Evolutionary conservation across 768 basidiomycete species (phyloP), one percentile per base, ranked within the genome.

Genomic region (Calocera viscosa): DNA sequence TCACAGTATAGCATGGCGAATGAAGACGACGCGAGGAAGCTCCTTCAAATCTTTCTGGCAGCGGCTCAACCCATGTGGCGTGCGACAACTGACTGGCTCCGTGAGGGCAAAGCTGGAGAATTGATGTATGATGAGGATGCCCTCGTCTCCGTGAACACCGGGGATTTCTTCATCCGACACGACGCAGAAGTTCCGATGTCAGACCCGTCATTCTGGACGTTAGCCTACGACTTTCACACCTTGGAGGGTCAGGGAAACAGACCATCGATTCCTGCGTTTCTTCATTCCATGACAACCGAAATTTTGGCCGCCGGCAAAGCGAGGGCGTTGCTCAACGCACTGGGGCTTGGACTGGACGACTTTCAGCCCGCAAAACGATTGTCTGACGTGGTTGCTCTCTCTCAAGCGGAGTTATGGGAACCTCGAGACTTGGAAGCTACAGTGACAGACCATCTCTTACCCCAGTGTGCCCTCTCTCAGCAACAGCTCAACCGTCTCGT

Each of bases 161-260:
- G 86, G 12, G 90, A 93, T 71, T 91, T 91, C 76, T 91, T 92
- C 75, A 84, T 93, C 53, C 87, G 88, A 72, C 82, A 83, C 68
- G 39, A 89, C 82, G 71, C 86, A 84, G 22, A 77, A 89, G 49
- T 66, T 68, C 10, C 67, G 74, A 35, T 68, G 84, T 72, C 86
- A 88, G 71, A 86, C 86, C 0, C 71, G 3, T 88, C 91, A 66
- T 90, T 90, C 72, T 93, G 90, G 90, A 77, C 80, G 33, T 85
- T 89, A 43, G 88, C 87, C 0, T 91, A 87, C 74, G 77, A 77
- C 1, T 73, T 90, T 68, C 76, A 67, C 60, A 68, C 39, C 67
- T 72, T 40, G 74, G 1, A 33, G 17, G 40, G 65, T 60, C 1
- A 60, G 38, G 19, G 24, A 64, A 17, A 32, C 24, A 22, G 19